phyloP scores from a whole-genome alignment of 371 early-diverging fungal species.

The Rhizopus delemar region DNA sequence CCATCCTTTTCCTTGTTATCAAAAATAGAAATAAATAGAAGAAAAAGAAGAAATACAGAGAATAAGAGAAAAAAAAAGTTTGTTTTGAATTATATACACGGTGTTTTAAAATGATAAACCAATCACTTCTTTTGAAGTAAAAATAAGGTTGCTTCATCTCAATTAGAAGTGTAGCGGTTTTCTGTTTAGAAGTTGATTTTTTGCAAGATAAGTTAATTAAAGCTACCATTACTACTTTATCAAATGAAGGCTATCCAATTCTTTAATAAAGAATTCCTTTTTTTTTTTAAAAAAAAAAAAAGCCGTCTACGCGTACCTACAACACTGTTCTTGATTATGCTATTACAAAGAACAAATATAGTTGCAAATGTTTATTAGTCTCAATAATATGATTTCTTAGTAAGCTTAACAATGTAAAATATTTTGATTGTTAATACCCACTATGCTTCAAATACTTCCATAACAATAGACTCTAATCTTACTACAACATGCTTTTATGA shows the following conservation, averaged over 20 bases:
- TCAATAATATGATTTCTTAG: no score
- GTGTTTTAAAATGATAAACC: constrained; percentile 3
- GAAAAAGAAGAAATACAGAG: neutral
- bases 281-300: no score
- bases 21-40: neutral
- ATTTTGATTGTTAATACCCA: constrained; percentile 94
- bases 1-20: constrained; percentile 21
- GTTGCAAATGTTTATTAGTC: no score
- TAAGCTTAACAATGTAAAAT: constrained; percentile 71
- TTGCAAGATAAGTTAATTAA: no score
- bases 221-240: no score
- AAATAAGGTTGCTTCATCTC: neutral
- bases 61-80: neutral
- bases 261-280: no score
- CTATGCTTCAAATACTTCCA: constrained; percentile 96
- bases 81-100: constrained; percentile 2
- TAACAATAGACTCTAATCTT: constrained; percentile 77
- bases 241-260: no score
- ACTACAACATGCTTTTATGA: constrained; percentile 77
- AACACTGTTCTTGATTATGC: no score
- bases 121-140: neutral
- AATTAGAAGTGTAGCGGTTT: no score
- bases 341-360: no score
- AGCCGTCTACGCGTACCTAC: no score
- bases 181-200: neutral